These are phyloP conservation scores for Chaetomium fimeti DNA, from an alignment of 495 filamentous ascomycete genomes.

Conservation along the genomic window DNA sequence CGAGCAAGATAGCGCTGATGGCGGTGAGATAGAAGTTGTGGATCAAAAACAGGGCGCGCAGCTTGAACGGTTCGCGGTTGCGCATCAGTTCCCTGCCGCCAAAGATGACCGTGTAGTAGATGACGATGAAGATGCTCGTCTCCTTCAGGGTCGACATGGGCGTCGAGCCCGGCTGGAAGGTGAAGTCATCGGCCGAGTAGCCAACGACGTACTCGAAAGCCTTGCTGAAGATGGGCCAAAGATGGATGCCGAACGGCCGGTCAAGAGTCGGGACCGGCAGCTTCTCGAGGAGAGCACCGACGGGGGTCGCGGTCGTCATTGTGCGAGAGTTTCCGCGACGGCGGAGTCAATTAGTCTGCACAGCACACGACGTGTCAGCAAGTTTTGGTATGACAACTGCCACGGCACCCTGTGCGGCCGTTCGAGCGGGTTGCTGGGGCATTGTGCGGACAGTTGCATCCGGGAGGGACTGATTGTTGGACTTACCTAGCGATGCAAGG, in stretches of 20 bases:
- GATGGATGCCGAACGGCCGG: constrained; percentile 81
- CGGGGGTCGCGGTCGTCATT: constrained; percentile 45
- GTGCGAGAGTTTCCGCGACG: constrained; percentile 16
- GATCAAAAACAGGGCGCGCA: constrained; percentile 68
- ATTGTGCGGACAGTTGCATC: neutral
- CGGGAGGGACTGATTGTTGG: no score
- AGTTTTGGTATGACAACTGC: neutral
- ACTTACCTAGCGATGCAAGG: constrained; percentile 8
- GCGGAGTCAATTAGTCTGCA: constrained; percentile 18
- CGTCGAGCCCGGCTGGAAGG: constrained; percentile 63
- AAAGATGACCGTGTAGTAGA: constrained; percentile 75
- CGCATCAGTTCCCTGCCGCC: constrained; percentile 74
- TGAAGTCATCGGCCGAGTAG: constrained; percentile 68
- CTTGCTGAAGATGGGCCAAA: constrained; percentile 95
- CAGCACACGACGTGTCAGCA: constrained; percentile 13
- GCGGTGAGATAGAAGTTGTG: constrained; percentile 79
- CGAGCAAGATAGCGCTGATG: constrained; percentile 65
- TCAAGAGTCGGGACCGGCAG: constrained; percentile 78
- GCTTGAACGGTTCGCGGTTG: constrained; percentile 62
- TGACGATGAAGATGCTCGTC: constrained; percentile 59
- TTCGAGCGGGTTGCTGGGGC: neutral
- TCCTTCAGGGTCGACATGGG: constrained; percentile 70
- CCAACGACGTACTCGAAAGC: constrained; percentile 71
- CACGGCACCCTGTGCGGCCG: neutral
- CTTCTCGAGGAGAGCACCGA: constrained; percentile 58